Evolutionary conservation across 495 filamentous ascomycete genomes (phyloP), one percentile per base, ranked within the genome.

Genomic region (Hyaloscypha variabilis): DNA sequence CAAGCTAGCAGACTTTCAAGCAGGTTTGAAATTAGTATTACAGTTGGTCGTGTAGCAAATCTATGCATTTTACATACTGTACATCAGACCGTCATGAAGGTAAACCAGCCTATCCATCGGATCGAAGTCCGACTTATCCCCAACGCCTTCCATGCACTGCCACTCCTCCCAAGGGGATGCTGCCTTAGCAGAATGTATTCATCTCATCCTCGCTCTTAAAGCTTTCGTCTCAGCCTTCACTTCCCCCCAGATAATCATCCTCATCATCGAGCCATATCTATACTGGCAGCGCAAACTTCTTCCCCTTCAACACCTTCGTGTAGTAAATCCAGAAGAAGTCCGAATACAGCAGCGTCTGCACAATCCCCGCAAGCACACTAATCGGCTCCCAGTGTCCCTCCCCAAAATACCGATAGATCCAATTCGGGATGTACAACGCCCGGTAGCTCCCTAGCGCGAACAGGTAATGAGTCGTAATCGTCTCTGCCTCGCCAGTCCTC

Each of bases 281-380:
- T 67, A 94, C 91, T 19, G 91, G 91, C 59, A 95, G 79, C 76
- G 91, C 91, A 74, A 95, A 95, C 77, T 90, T 93, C 83, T 92
- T 90, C 58, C 91, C 91, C 78, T 93, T 92, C 82, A 94, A 79
- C 46, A 95, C 88, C 79, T 96, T 97, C 51, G 89, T 97, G 76
- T 97, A 99, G 78, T 99, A 99, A 67, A 99, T 97, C 83, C 92
- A 99, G 83, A 99, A 99, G 81, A 99, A 99, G 79, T 99, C 95
- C 60, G 92, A 96, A 78, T 99, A 99, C 59, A 98, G 82, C 29
- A 98, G 76, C 23, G 95, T 98, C 82, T 99, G 95, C 65, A 97
- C 81, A 30, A 97, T 84, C 11, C 95, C 95, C 10, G 95, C 95
- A 42, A 93, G 65, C 51, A 96, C 88, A 2, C 94, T 88, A 69